Percentiles rank a stretch among this genome's conserved stretches.
Conservation (phyloP, 768 basidiomycete genomes). For the Melanogaster broomeanus region DNA sequence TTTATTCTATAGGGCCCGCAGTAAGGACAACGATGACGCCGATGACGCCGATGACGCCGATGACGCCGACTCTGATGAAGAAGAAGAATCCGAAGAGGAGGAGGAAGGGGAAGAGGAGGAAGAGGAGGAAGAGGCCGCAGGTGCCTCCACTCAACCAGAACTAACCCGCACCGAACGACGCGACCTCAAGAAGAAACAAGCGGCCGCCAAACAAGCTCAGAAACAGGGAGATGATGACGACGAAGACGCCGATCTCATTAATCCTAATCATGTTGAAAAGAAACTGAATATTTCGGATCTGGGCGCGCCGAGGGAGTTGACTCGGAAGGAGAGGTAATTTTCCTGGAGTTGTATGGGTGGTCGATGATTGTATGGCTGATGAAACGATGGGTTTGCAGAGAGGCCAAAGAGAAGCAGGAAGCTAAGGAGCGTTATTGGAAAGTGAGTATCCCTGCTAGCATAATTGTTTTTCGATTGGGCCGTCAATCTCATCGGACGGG, state of each 20-base stretch:
- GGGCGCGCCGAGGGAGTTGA: slow-evolving; percentile 58
- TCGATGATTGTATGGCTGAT: neutral
- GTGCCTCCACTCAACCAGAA: slow-evolving; percentile 45
- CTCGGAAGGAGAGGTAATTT: slow-evolving; percentile 64
- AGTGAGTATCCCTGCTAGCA: slow-evolving; percentile 38
- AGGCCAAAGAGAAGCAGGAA: slow-evolving; percentile 90
- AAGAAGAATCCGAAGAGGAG: slow-evolving; percentile 46
- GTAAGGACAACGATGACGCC: slow-evolving; percentile 32
- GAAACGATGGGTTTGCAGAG: slow-evolving; percentile 47
- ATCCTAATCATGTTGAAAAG: slow-evolving; percentile 77
- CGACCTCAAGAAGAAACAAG: slow-evolving; percentile 84
- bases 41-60: slow-evolving; percentile 44
- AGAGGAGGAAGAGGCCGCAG: slow-evolving; percentile 41
- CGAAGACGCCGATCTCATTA: slow-evolving; percentile 71
- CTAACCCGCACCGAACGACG: slow-evolving; percentile 71
- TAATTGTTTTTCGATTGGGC: neutral
- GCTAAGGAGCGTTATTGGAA: slow-evolving; percentile 89
- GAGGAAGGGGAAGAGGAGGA: slow-evolving; percentile 48
- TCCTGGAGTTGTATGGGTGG: neutral
- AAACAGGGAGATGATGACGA: slow-evolving; percentile 44
- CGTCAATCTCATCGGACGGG: neutral
- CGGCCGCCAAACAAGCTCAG: slow-evolving; percentile 43
- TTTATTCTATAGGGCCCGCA: slow-evolving; percentile 16
- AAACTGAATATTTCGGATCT: slow-evolving; percentile 78
- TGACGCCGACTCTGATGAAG: slow-evolving; percentile 42